Conservation (phyloP, 371 early-diverging fungal genomes). For the Syncephalastrum racemosum region DNA sequence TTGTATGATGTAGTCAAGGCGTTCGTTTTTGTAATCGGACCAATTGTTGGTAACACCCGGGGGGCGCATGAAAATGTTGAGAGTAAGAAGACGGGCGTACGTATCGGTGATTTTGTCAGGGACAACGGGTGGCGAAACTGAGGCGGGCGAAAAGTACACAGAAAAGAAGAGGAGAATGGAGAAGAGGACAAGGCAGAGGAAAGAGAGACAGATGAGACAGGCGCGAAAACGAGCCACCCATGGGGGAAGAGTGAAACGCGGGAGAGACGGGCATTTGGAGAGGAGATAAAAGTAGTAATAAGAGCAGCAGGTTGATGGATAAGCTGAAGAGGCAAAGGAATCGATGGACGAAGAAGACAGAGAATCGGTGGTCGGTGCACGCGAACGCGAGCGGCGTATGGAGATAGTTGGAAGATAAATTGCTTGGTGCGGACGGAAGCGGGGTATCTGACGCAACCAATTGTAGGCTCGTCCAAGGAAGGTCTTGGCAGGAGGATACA, state of each 20-base stretch:
- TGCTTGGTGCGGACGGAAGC: constrained; percentile 39
- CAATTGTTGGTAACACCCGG: constrained; percentile 74
- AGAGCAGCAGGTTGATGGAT: constrained; percentile 27
- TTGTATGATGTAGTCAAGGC: constrained; percentile 66
- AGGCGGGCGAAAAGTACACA: constrained; percentile 32
- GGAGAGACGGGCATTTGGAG: constrained; percentile 20
- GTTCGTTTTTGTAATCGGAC: constrained; percentile 74
- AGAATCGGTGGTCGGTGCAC: constrained; percentile 9
- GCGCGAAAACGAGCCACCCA: constrained; percentile 29
- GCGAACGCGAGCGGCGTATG: constrained; percentile 10
- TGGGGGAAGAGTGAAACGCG: constrained; percentile 27
- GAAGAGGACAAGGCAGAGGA: constrained; percentile 28
- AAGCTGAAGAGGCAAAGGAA: constrained; percentile 27
- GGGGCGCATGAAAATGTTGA: constrained; percentile 86
- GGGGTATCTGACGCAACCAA: constrained; percentile 46
- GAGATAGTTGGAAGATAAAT: constrained; percentile 41
- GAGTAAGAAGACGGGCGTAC: constrained; percentile 67
- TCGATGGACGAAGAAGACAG: constrained; percentile 20
- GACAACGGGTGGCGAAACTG: constrained; percentile 22
- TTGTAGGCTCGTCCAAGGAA: constrained; percentile 40
- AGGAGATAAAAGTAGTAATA: constrained; percentile 20
- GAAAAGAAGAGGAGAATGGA: constrained; percentile 41
- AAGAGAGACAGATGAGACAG: constrained; percentile 27
- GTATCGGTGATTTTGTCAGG: constrained; percentile 20
- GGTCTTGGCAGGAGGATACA: constrained; percentile 49